Base-by-base conservation (phyloP, 768 basidiomycete genomes). In the Hericium alpestre region DNA sequence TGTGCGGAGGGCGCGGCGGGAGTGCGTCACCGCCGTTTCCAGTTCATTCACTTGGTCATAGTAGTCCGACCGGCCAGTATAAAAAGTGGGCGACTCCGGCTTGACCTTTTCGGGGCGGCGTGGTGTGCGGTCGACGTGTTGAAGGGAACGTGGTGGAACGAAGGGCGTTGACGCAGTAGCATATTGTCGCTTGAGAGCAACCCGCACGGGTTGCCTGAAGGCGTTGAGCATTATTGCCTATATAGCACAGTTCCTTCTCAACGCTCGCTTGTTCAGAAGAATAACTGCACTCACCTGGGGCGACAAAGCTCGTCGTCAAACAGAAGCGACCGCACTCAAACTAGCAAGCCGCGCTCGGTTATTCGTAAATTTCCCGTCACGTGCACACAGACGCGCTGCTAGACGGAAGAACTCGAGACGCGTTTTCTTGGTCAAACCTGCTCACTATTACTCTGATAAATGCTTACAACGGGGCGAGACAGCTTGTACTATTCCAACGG, bases 81-180 rank as follows among this genome's bases (percentile, higher is more conserved):
- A 96, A 73, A 93, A 94, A 51, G 80, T 82, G 20, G 90, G 81
- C 8, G 90, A 87, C 18, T 76, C 70, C 0, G 90, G 90, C 61
- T 70, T 65, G 54, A 65, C 49, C 53, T 65, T 63, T 53, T 48
- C 48, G 58, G 6, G 54, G 50, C 43, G 51, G 18, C 3, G 55
- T 1, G 58, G 41, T 23, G 52, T 53, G 0, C 55, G 58, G 56
- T 51, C 48, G 38, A 64, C 57, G 23, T 62, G 49, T 41, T 64
- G 53, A 48, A 69, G 62, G 15, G 67, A 68, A 13, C 66, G 65
- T 6, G 65, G 68, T n/a, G 68, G 67, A 1, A 69, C 68, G 47
- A 66, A 69, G 23, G 61, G 56, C 4, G 59, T 56, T 15, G 61
- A 61, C 3, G 65, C 54, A 38, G 66, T 68, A 10, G 68, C 62